Conservation (phyloP, 2,329 filamentous ascomycete species). For the Talaromyces verruculosus region DNA sequence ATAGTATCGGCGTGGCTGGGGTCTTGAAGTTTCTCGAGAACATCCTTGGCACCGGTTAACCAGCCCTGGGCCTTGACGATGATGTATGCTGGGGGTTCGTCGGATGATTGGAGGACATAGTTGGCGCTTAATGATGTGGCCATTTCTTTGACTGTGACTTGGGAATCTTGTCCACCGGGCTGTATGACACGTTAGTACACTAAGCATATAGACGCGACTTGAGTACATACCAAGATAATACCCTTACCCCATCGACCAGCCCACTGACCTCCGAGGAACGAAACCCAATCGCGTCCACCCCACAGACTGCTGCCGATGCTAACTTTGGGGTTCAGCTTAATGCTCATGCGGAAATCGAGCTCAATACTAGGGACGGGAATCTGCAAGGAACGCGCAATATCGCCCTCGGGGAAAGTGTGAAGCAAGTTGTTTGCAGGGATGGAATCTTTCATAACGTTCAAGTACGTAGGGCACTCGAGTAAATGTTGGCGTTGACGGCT, state of each 20-base stretch:
- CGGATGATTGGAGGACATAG: conserved; percentile 52
- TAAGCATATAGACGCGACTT: not conserved
- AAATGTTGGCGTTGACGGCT: conserved; percentile 52
- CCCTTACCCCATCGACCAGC: conserved; percentile 55
- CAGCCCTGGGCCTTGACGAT: conserved; percentile 50
- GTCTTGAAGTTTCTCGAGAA: conserved; percentile 51
- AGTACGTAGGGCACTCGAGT: conserved; percentile 51
- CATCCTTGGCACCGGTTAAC: conserved; percentile 51
- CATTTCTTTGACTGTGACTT: conserved; percentile 50
- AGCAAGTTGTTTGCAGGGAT: conserved; percentile 54
- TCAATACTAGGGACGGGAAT: conserved; percentile 51
- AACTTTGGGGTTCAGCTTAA: conserved; percentile 54
- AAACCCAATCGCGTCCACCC: conserved; percentile 54
- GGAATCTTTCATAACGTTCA: conserved; percentile 54
- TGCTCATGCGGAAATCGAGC: conserved; percentile 55
- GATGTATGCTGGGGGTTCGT: conserved; percentile 53
- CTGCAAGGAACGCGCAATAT: conserved; percentile 49
- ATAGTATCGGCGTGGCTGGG: conserved; percentile 46
- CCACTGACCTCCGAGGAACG: conserved; percentile 54
- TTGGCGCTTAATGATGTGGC: conserved; percentile 47
- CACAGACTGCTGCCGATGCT: conserved; percentile 48
- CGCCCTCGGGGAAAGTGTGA: conserved; percentile 52
- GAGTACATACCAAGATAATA: conserved; percentile 45
- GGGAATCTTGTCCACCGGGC: conserved; percentile 53
- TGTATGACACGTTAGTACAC: conserved; percentile 25